These are phyloP conservation scores for Narthecium ossifragum DNA, from an alignment of 106 monocot genomes.

Conservation along the genomic window DNA sequence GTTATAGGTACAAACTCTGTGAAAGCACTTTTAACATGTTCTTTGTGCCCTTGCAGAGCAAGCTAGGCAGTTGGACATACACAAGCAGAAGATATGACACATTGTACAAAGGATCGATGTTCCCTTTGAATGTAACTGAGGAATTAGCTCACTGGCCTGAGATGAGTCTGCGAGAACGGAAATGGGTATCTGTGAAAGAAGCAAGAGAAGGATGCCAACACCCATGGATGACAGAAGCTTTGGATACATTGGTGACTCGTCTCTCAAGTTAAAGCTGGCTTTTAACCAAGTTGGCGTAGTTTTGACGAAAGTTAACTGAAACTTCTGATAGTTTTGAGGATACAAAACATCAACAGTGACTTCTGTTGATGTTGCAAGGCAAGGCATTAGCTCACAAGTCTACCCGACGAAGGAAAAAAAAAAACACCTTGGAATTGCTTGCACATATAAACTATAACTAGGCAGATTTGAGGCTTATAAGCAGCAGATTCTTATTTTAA, in stretches of 20 bases:
- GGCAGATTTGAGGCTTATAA: too few relatives aligned
- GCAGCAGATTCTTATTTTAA: too few relatives aligned
- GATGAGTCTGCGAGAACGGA: slow-evolving; percentile 47
- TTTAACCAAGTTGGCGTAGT: too few relatives aligned
- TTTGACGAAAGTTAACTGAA: too few relatives aligned
- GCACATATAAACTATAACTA: too few relatives aligned
- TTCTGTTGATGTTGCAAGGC: too few relatives aligned
- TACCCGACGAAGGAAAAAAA: too few relatives aligned
- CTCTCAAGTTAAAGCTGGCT: too few relatives aligned
- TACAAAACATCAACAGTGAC: too few relatives aligned
- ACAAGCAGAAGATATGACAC: slow-evolving; percentile 45
- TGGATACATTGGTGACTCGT: slow-evolving; percentile 40
- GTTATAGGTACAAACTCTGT: neutral
- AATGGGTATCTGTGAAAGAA: slow-evolving; percentile 63
- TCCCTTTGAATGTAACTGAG: slow-evolving; percentile 65
- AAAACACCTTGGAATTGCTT: too few relatives aligned
- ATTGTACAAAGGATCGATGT: slow-evolving; percentile 60
- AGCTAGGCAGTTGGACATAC: slow-evolving; percentile 63
- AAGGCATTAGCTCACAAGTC: too few relatives aligned
- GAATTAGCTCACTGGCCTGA: slow-evolving; percentile 69
- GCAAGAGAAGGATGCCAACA: slow-evolving; percentile 46
- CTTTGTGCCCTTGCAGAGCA: slow-evolving; percentile 11
- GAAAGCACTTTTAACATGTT: neutral
- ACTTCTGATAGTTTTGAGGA: too few relatives aligned
- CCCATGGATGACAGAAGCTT: slow-evolving; percentile 68